phyloP scores from a whole-genome alignment of 31 red algal genomes.

The Porphyra umbilicalis region DNA sequence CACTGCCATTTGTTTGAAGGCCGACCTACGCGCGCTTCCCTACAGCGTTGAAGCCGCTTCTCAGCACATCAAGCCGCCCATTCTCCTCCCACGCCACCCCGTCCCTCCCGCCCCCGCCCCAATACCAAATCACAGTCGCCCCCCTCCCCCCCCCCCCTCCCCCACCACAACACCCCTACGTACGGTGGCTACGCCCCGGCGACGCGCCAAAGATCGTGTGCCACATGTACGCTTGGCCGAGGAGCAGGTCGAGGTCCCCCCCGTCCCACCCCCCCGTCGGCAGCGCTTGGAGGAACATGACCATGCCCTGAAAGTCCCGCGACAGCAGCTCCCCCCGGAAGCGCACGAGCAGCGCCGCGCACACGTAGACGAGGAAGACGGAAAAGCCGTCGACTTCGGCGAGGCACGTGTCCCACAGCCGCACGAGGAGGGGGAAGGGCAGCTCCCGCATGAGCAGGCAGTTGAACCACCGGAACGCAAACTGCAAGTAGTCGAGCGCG shows the following conservation, averaged over 20 bases:
- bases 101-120: no score
- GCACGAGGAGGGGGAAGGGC: slow-evolving; percentile 57
- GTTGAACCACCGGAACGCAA: slow-evolving; percentile 85
- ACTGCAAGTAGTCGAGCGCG: slow-evolving; percentile 71
- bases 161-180: not conserved
- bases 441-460: slow-evolving; percentile 88
- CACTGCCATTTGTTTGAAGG: no score
- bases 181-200: not conserved
- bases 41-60: no score
- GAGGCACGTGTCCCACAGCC: slow-evolving; percentile 79
- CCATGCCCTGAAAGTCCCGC: slow-evolving; percentile 64
- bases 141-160: no score
- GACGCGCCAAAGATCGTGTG: slow-evolving; percentile 12
- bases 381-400: slow-evolving; percentile 65
- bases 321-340: slow-evolving; percentile 42
- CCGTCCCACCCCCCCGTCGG: slow-evolving; percentile 60
- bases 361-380: slow-evolving; percentile 76
- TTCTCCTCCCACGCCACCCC: no score
- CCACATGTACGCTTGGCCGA: slow-evolving; percentile 72
- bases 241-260: slow-evolving; percentile 38
- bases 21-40: no score
- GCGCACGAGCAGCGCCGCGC: slow-evolving; percentile 53
- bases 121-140: no score
- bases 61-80: no score
- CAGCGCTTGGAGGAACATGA: slow-evolving; percentile 76